Evolutionary conservation across 1,284 basidiomycete species (phyloP).

Genomic region (Malassezia cuniculi): DNA sequence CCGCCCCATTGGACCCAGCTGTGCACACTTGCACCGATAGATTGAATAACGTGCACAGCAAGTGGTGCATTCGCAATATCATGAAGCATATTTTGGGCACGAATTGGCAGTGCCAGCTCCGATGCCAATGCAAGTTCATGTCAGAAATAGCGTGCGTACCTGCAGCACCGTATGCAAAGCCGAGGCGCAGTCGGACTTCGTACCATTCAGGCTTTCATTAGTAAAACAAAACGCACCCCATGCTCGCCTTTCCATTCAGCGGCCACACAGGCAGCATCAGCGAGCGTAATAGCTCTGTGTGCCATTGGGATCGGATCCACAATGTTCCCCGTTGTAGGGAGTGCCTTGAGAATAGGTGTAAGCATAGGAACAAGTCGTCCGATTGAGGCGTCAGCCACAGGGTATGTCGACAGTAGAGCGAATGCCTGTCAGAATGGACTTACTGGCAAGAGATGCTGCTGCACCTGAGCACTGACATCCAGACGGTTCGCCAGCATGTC

Average conservation of each 20-base stretch:
- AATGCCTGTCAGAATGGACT: background rate
- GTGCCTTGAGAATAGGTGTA: background rate
- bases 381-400: background rate
- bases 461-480: background rate
- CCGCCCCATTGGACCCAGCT: slow-evolving; percentile 13
- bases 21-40: background rate
- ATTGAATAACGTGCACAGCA: too few relatives aligned
- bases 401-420: background rate
- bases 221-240: background rate
- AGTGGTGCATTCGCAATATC: too few relatives aligned
- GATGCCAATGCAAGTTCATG: too few relatives aligned
- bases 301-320: slow-evolving; percentile 5
- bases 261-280: slow-evolving; percentile 3
- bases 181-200: slow-evolving; percentile 3
- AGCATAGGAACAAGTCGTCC: background rate
- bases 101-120: slow-evolving; percentile 6
- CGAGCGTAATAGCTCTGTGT: background rate
- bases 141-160: slow-evolving; percentile 1
- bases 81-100: slow-evolving; percentile 2
- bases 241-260: background rate
- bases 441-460: slow-evolving; percentile 8
- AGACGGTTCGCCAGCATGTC: slow-evolving; percentile 5
- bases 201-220: slow-evolving; percentile 11
- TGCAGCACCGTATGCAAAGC: slow-evolving; percentile 7
- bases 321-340: background rate